A percentile compares a stretch with the other conserved stretches of the same genome.
phyloP scores from a whole-genome alignment of 768 basidiomycete species.

The Amanita rimosa region DNA sequence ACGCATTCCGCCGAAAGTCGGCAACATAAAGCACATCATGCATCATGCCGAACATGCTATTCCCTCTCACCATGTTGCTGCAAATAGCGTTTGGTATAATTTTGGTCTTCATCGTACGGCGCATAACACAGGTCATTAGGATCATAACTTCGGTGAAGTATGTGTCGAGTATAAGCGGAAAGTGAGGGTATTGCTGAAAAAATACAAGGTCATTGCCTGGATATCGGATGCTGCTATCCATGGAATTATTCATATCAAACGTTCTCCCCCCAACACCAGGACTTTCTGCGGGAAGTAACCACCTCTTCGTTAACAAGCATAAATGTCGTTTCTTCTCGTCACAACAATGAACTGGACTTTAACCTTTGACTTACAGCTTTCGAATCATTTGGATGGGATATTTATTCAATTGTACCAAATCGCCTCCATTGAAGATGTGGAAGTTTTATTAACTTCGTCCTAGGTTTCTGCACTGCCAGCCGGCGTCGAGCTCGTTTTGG shows the following conservation, averaged over 20 bases:
- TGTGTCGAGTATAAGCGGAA: neutral
- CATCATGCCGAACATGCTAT: neutral
- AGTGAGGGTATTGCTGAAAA: neutral
- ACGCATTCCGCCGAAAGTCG: too few relatives aligned
- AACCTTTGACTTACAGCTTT: slow-evolving; percentile 13
- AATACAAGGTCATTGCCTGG: slow-evolving; percentile 21
- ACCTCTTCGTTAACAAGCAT: slow-evolving; percentile 19
- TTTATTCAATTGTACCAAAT: slow-evolving; percentile 19
- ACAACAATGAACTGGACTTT: neutral
- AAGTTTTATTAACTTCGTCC: neutral
- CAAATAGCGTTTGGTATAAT: slow-evolving; percentile 9
- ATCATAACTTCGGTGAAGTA: slow-evolving; percentile 19
- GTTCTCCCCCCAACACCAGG: slow-evolving; percentile 18
- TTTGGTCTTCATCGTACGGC: slow-evolving; percentile 13
- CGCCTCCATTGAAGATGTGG: neutral
- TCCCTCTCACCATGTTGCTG: neutral
- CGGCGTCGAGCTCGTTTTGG: slow-evolving; percentile 17
- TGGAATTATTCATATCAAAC: slow-evolving; percentile 13
- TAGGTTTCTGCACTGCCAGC: slow-evolving; percentile 19
- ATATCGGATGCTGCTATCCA: slow-evolving; percentile 17
- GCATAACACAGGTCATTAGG: slow-evolving; percentile 13
- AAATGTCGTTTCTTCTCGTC: slow-evolving; percentile 13
- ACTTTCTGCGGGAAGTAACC: slow-evolving; percentile 20
- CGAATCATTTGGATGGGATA: slow-evolving; percentile 22
- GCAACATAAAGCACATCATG: neutral